Conservation (phyloP, 192 early-diverging fungal species). For the Coemansia sp. region DNA sequence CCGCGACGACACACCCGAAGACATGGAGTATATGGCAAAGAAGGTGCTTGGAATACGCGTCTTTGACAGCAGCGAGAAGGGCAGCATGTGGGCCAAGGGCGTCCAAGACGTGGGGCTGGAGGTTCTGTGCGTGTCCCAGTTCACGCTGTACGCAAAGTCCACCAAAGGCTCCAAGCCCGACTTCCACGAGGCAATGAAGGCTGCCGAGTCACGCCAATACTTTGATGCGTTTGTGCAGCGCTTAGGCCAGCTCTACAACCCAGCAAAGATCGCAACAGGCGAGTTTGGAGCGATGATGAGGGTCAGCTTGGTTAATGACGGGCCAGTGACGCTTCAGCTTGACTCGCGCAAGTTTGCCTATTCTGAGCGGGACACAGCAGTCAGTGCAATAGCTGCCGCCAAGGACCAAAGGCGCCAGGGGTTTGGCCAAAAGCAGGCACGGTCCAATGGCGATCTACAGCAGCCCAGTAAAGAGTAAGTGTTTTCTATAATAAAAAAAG, state of each 20-base stretch:
- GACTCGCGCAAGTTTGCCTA: conserved; percentile 56
- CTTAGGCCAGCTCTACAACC: conserved; percentile 62
- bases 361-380: neutral
- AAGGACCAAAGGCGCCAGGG: conserved; percentile 32
- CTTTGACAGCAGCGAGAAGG: conserved; percentile 63
- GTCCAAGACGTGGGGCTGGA: conserved; percentile 73
- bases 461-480: neutral
- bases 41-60: conserved; percentile 80
- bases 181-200: conserved; percentile 89
- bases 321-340: conserved; percentile 61
- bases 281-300: conserved; percentile 97
- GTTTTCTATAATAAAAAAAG: neutral
- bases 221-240: conserved; percentile 75
- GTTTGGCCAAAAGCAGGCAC: neutral
- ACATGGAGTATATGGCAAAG: conserved; percentile 82
- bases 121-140: conserved; percentile 89
- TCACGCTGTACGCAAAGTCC: conserved; percentile 84
- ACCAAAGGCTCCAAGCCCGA: conserved; percentile 87
- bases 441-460: neutral
- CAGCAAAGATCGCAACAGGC: conserved; percentile 73
- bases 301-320: conserved; percentile 86
- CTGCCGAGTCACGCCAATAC: conserved; percentile 61
- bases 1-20: conserved; percentile 65
- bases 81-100: conserved; percentile 75
- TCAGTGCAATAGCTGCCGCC: conserved; percentile 14